A percentile compares a stretch with the other conserved stretches of the same genome.
These are phyloP conservation scores for Kazachstania taianensis DNA, from an alignment of 805 yeast species.

Conservation along the genomic window DNA sequence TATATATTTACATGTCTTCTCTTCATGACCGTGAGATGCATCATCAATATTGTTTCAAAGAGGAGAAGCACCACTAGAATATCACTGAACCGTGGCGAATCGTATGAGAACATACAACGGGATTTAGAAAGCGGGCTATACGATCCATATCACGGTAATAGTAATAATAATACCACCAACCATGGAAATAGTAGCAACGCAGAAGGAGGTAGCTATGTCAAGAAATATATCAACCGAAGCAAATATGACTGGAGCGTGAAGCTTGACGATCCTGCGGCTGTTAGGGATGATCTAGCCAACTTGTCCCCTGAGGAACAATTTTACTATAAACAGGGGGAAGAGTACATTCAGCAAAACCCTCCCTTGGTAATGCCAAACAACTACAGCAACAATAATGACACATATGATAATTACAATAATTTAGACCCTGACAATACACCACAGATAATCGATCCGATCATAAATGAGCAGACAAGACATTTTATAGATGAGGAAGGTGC, in stretches of 20 bases:
- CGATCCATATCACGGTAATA: background rate
- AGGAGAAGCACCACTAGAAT: constrained; percentile 9
- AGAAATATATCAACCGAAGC: too few relatives aligned
- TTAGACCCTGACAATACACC: constrained; percentile 6
- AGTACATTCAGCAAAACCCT: constrained; percentile 29
- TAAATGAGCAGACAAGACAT: constrained; percentile 27
- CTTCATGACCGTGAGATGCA: constrained; percentile 10
- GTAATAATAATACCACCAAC: constrained; percentile 3
- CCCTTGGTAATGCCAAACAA: constrained; percentile 34
- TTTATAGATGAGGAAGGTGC: constrained; percentile 83
- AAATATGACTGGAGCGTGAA: constrained; percentile 38
- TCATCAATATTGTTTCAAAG: constrained; percentile 10
- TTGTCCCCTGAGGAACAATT: constrained; percentile 38
- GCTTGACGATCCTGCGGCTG: constrained; percentile 52
- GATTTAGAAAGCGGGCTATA: background rate
- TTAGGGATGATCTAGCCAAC: constrained; percentile 51
- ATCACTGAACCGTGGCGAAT: constrained; percentile 11
- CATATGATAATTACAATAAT: background rate
- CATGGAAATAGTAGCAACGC: background rate
- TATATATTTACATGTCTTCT: constrained; percentile 12
- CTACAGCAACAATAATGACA: background rate
- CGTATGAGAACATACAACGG: constrained; percentile 3
- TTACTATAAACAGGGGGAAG: constrained; percentile 33
- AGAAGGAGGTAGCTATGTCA: too few relatives aligned
- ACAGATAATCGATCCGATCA: constrained; percentile 27